A percentile compares a stretch with the other conserved stretches of the same genome.
Evolutionary conservation across 2,329 filamentous ascomycete species (phyloP).

Genomic region (Arthroderma sp.): DNA sequence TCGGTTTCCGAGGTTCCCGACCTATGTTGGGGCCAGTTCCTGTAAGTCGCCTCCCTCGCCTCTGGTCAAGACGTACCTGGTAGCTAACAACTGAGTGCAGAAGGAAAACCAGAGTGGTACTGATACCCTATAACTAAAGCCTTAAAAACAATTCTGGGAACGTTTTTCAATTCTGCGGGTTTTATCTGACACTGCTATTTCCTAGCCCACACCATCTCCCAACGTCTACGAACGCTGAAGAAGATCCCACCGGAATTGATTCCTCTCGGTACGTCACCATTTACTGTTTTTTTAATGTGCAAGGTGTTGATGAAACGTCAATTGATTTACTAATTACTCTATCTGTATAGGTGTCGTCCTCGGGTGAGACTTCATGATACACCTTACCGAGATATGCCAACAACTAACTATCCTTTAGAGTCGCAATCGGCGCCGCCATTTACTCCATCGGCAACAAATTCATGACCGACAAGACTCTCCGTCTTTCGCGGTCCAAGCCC

Average conservation of each 20-base stretch:
- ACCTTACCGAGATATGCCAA: constrained; percentile 7
- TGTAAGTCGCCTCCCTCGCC: constrained; percentile 40
- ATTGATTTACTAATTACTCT: constrained; percentile 3
- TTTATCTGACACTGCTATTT: constrained; percentile 3
- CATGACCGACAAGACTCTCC: constrained; percentile 78
- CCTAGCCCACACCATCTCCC: constrained; percentile 87
- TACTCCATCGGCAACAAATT: constrained; percentile 81
- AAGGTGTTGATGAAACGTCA: background rate
- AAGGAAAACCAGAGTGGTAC: constrained; percentile 53
- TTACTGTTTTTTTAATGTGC: background rate
- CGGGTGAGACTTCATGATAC: constrained; percentile 44
- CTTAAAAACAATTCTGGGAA: too few species aligned
- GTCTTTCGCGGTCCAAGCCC: constrained; percentile 59
- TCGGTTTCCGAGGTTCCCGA: constrained; percentile 46
- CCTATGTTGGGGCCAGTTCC: constrained; percentile 48
- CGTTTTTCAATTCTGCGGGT: background rate
- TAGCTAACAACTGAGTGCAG: constrained; percentile 35
- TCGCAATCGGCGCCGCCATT: constrained; percentile 60
- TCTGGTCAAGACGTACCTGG: constrained; percentile 10
- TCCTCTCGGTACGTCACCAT: constrained; percentile 62
- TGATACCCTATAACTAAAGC: constrained; percentile 9
- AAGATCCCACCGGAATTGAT: constrained; percentile 87
- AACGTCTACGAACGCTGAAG: constrained; percentile 80
- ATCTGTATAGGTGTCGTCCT: constrained; percentile 62
- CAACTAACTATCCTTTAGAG: constrained; percentile 26